Base-by-base conservation (phyloP, 495 filamentous ascomycete genomes). In the Barbatosphaeria neglecta region DNA sequence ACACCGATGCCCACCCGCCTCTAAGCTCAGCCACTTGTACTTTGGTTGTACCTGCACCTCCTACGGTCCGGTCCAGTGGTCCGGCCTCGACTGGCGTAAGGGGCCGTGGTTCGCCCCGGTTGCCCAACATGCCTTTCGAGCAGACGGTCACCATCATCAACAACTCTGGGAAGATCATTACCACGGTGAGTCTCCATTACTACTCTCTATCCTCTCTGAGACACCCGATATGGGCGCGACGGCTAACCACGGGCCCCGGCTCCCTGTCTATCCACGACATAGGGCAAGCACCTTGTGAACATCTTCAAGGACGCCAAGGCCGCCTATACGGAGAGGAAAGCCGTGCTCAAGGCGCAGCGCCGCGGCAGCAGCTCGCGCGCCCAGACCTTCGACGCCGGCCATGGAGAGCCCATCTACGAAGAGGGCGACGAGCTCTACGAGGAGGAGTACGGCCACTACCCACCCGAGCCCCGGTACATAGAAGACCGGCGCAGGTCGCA, bases 131-230 rank as follows among this genome's bases (percentile, higher is more conserved):
- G 70, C 57, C 71, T 53, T 37, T 62, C 45, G 67, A 67, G 47
- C 71, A 95, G 67, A 86, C 87, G 35, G 82, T 95, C 57, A 87
- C 87, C 45, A 85, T 95, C 46, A 79, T 95, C 65, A 90, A 95
- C 69, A 86, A 84, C 57, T 93, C 88, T 48, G 87, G 87, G 48
- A 90, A 95, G 73, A 80, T 93, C 8, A 85, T 95, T 43, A 90
- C 82, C 73, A 92, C 84, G 47, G 87, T 92, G 76, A 64, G 85
- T 67, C 37, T 10, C 8, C 41, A 22, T 20, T n/a, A n/a, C n/a
- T n/a, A n/a, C n/a, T n/a, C n/a, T n/a, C n/a, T n/a, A n/a, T n/a
- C n/a, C n/a, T n/a, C n/a, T n/a, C n/a, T n/a, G n/a, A n/a, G n/a
- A n/a, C n/a, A n/a, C n/a, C n/a, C n/a, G n/a, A n/a, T n/a, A n/a